Base-by-base conservation (phyloP, 148 eudicot genomes). In the Nepenthes gracilis region DNA sequence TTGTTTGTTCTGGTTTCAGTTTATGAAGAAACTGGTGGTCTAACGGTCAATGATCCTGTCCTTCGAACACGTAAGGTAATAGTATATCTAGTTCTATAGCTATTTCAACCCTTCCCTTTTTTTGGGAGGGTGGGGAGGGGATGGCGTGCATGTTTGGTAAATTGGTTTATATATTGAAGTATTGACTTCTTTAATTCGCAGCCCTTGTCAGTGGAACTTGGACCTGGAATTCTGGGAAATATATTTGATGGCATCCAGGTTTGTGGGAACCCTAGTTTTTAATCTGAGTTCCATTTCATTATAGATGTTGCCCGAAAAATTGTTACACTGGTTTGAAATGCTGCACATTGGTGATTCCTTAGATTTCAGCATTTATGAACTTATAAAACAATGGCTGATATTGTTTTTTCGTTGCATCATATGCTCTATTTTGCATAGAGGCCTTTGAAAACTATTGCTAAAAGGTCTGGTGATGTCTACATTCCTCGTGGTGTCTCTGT, bases 181-280 rank as follows among this genome's bases (percentile, higher is more conserved):
- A 55, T 35, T 33, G 8, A 55, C 37, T 2, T 55, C 5, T 55
- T 55, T 4, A 37, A 14, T 65, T 35, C 71, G 45, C 78, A 93
- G 98, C 98, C 98, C 52, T 65, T 93, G 63, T 93, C 96, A 43
- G 98, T 93, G 38, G 98, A 93, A 80, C 78, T 93, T 43, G 96
- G 96, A 65, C 98, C 98, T 63, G 96, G 98, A 67, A 93, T 88
- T 53, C 66, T 93, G 83, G 99, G 99, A 36, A 93, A 89, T 64
- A 93, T 93, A 35, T 93, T 93, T 81, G 99, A 93, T 64, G 99
- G 99, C 36, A 93, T 93, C 67, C 99, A 93, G 99, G 99, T 88
- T 36, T 55, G 70, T 63, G 33, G 53, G 5, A 34, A 35, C 52
- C 57, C 9, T 45, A 32, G 15, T 36, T 9, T 4, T 9, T 10